phyloP scores from a whole-genome alignment of 352 stramenopile genomes.

The Pythium phragmitis region DNA sequence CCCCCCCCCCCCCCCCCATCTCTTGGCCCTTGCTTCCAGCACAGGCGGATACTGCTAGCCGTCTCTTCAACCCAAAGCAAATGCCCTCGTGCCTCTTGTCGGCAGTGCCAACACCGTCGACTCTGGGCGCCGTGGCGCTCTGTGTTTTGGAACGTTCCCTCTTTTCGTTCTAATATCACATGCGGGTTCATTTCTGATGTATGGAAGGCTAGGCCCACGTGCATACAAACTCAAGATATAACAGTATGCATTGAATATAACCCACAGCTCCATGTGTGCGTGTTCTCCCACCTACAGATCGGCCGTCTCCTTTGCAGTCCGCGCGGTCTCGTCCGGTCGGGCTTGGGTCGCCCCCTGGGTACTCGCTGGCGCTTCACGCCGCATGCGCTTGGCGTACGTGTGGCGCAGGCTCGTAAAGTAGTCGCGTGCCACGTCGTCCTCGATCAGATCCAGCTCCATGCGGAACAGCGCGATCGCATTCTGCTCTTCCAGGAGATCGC shows the following conservation, averaged over 20 bases:
- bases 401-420: slow-evolving; percentile 50
- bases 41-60: too few species aligned
- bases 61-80: too few species aligned
- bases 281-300: background rate
- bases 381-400: slow-evolving; percentile 55
- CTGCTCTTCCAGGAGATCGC: slow-evolving; percentile 71
- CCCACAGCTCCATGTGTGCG: too few species aligned
- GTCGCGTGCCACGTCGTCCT: slow-evolving; percentile 43
- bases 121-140: background rate
- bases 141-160: too few species aligned
- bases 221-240: too few species aligned
- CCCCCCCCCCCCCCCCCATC: too few species aligned
- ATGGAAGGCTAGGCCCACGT: too few species aligned
- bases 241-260: too few species aligned
- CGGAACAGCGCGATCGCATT: slow-evolving; percentile 70
- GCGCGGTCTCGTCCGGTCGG: too few species aligned
- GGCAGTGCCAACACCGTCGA: background rate
- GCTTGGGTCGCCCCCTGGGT: background rate
- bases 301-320: background rate
- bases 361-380: slow-evolving; percentile 6
- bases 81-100: too few species aligned
- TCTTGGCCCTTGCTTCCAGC: background rate
- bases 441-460: slow-evolving; percentile 44
- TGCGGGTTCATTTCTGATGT: too few species aligned
- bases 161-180: too few species aligned